These are phyloP conservation scores for Kwoniella dendrophila DNA, from an alignment of 768 basidiomycete genomes.

Conservation along the genomic window DNA sequence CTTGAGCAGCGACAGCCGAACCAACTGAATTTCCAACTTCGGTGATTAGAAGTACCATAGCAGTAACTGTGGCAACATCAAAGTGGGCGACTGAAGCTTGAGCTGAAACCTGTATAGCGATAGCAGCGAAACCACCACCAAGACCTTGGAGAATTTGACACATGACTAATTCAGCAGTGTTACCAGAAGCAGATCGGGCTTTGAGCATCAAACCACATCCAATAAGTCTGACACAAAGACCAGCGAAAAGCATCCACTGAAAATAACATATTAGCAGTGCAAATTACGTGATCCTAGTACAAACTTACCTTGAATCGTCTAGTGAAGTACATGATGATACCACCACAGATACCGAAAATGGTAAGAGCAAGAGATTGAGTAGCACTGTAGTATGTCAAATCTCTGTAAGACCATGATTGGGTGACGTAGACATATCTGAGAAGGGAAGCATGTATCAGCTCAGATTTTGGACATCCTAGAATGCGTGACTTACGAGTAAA, in stretches of 20 bases:
- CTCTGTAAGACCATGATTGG: slow-evolving; percentile 61
- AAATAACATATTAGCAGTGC: background rate
- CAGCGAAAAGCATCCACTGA: slow-evolving; percentile 61
- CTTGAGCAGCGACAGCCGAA: slow-evolving; percentile 61
- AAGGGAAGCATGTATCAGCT: background rate
- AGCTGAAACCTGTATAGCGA: slow-evolving; percentile 64
- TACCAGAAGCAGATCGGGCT: slow-evolving; percentile 63
- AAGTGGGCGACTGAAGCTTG: slow-evolving; percentile 68
- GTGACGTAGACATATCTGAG: slow-evolving; percentile 51
- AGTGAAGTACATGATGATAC: slow-evolving; percentile 62
- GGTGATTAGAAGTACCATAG: slow-evolving; percentile 66
- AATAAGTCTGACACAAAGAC: slow-evolving; percentile 65
- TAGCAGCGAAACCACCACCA: slow-evolving; percentile 71
- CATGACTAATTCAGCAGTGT: slow-evolving; percentile 61
- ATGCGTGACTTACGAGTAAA: slow-evolving; percentile 68
- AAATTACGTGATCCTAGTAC: slow-evolving; percentile 1
- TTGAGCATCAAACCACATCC: slow-evolving; percentile 73
- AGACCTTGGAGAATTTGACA: slow-evolving; percentile 73
- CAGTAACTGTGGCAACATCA: slow-evolving; percentile 69
- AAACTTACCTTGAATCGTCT: slow-evolving; percentile 63
- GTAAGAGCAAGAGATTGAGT: slow-evolving; percentile 65
- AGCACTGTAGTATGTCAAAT: slow-evolving; percentile 68
- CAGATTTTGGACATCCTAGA: slow-evolving; percentile 22
- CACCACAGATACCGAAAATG: slow-evolving; percentile 67
- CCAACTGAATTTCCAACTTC: slow-evolving; percentile 72